These are phyloP conservation scores for Aspergillus incahuasiensis DNA, from an alignment of 495 filamentous ascomycete genomes.

Conservation along the genomic window DNA sequence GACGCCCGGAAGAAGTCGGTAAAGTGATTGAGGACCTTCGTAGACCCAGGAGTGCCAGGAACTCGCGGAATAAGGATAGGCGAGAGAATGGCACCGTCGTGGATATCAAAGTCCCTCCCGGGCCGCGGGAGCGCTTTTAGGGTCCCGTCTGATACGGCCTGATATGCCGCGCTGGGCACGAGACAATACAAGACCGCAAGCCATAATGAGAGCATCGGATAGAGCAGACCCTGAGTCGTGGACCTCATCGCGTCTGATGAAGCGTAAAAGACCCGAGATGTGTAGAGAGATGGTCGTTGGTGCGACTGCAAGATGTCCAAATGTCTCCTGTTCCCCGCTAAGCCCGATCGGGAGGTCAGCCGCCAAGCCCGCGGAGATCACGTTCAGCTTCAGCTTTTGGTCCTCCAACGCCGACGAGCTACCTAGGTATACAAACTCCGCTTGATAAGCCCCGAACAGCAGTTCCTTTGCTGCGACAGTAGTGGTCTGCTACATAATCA, in stretches of 20 bases:
- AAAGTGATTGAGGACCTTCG: slow-evolving; percentile 74
- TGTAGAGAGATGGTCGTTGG: background rate
- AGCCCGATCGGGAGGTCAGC: slow-evolving; percentile 3
- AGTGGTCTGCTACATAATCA: background rate
- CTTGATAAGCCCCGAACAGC: background rate
- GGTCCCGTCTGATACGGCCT: slow-evolving; percentile 65
- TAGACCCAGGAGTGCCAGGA: slow-evolving; percentile 75
- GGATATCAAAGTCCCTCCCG: slow-evolving; percentile 74
- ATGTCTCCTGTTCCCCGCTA: slow-evolving; percentile 3
- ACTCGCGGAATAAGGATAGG: slow-evolving; percentile 90
- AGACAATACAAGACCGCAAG: slow-evolving; percentile 27
- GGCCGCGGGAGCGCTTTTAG: slow-evolving; percentile 63
- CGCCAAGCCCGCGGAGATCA: slow-evolving; percentile 2
- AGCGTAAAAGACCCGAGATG: background rate
- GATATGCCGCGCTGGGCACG: slow-evolving; percentile 54
- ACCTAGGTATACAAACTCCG: background rate
- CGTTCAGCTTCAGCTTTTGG: slow-evolving; percentile 2
- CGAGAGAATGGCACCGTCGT: slow-evolving; percentile 67
- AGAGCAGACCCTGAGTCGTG: slow-evolving; percentile 25
- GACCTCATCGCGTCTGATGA: slow-evolving; percentile 24
- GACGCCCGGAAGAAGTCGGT: slow-evolving; percentile 67
- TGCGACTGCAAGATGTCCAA: slow-evolving; percentile 6
- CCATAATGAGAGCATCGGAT: slow-evolving; percentile 27
- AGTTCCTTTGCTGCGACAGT: background rate
- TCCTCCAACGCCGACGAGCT: no score